phyloP scores from a whole-genome alignment of 225 moss, liverwort and hornwort species.

The Bryum argenteum region DNA sequence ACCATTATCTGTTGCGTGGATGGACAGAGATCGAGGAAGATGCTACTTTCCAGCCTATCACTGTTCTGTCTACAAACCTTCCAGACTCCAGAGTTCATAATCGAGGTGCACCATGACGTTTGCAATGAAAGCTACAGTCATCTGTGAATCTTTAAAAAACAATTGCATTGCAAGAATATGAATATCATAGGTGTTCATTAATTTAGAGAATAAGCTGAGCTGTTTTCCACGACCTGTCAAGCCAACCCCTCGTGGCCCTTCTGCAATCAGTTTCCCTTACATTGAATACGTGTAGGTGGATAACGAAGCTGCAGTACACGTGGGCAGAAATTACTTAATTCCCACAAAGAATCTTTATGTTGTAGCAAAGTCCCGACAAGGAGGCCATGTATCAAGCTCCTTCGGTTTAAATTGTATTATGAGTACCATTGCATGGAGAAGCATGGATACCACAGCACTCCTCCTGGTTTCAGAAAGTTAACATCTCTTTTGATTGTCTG shows the following conservation, averaged over 20 bases:
- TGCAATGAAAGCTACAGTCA: background rate
- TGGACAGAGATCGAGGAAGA: background rate
- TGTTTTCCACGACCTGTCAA: background rate
- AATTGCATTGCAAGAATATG: background rate
- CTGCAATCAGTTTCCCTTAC: slow-evolving; percentile 3
- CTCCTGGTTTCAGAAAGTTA: too few species aligned
- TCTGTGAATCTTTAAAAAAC: background rate
- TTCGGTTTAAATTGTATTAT: background rate
- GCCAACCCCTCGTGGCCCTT: background rate
- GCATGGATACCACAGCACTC: background rate
- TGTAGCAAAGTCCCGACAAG: background rate
- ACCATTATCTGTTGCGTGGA: background rate
- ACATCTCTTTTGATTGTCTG: background rate
- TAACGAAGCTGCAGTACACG: slow-evolving; percentile 14
- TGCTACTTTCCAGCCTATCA: background rate
- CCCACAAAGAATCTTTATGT: background rate
- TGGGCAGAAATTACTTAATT: background rate
- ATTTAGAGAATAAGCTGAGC: background rate
- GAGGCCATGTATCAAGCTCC: slow-evolving; percentile 2
- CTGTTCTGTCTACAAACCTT: background rate
- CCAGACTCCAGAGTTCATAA: slow-evolving; percentile 3
- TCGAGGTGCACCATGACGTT: background rate
- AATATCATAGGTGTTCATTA: slow-evolving; percentile 16
- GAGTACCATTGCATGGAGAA: background rate
- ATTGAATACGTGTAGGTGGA: slow-evolving; percentile 9